These are phyloP conservation scores for Ophiostoma ulmi DNA, from an alignment of 2,329 filamentous ascomycete genomes.

Conservation along the genomic window DNA sequence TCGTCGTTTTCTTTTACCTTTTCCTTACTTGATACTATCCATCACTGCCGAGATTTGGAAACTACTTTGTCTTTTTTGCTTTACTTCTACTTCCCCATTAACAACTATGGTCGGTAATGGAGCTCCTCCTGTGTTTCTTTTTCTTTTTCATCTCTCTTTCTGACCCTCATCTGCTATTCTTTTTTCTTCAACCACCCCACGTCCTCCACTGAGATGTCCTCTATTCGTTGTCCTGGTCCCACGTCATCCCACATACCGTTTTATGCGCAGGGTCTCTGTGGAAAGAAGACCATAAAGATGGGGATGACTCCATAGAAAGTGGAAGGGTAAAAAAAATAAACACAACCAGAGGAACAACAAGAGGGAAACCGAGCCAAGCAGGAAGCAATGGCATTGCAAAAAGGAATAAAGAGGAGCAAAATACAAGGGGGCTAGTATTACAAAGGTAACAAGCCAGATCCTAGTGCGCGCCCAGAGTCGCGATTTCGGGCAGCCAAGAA, in stretches of 20 bases:
- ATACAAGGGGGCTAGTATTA: not conserved
- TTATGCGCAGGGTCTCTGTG: conserved; percentile 8
- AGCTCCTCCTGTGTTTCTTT: not conserved
- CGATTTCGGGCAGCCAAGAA: conserved; percentile 15
- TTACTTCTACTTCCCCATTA: not conserved
- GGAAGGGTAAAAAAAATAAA: not conserved
- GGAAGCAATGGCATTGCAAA: not conserved
- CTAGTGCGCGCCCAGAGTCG: conserved; percentile 17
- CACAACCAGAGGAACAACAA: not conserved
- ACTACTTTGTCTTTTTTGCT: not conserved
- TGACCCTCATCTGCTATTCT: not conserved
- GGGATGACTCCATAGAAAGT: not conserved
- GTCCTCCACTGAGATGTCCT: conserved; percentile 4
- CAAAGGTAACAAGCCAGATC: conserved; percentile 17
- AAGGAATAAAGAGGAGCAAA: not conserved
- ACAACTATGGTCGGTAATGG: not conserved
- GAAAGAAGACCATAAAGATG: not conserved
- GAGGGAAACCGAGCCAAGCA: not conserved
- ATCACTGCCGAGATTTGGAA: not conserved
- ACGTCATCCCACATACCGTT: conserved; percentile 20
- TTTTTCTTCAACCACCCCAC: not conserved
- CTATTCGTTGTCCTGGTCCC: conserved; percentile 20
- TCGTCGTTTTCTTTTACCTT: not conserved
- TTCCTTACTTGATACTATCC: not conserved
- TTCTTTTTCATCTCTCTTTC: not conserved